These are phyloP conservation scores for Trichosanthes cucumerina DNA, from an alignment of 306 rosid species.

Conservation along the genomic window DNA sequence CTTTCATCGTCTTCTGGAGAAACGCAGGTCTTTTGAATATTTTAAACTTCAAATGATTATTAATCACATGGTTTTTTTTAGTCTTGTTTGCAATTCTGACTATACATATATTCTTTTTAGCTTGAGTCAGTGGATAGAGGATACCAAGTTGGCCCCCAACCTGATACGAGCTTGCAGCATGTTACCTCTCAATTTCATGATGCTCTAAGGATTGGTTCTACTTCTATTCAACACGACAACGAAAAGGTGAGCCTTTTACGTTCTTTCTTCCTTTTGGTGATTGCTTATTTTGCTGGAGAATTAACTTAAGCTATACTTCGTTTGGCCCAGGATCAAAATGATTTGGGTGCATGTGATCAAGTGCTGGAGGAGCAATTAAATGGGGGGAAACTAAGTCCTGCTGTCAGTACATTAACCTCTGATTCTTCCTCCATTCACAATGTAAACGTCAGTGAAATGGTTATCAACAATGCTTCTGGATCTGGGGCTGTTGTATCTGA, in stretches of 20 bases:
- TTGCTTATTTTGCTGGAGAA: not conserved
- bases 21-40: constrained; percentile 40
- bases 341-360: constrained; percentile 25
- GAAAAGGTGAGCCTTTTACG: constrained; percentile 22
- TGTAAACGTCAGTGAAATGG: constrained; percentile 34
- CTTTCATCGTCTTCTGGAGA: constrained; percentile 46
- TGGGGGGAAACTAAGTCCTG: constrained; percentile 41
- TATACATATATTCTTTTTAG: constrained; percentile 15
- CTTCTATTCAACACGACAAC: constrained; percentile 36
- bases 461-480: constrained; percentile 28
- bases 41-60: not conserved
- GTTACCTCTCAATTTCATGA: constrained; percentile 72
- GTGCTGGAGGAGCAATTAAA: constrained; percentile 36
- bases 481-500: constrained; percentile 43
- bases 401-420: constrained; percentile 29
- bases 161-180: constrained; percentile 59
- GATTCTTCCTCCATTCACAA: constrained; percentile 28
- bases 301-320: constrained; percentile 10
- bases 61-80: not conserved
- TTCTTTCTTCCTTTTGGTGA: constrained; percentile 22
- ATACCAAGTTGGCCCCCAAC: constrained; percentile 38
- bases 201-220: constrained; percentile 49
- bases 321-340: constrained; percentile 41
- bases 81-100: not conserved
- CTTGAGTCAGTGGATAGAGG: constrained; percentile 50